Conservation (phyloP, 2,329 filamentous ascomycete genomes). For the Aspergillus ibericus region DNA sequence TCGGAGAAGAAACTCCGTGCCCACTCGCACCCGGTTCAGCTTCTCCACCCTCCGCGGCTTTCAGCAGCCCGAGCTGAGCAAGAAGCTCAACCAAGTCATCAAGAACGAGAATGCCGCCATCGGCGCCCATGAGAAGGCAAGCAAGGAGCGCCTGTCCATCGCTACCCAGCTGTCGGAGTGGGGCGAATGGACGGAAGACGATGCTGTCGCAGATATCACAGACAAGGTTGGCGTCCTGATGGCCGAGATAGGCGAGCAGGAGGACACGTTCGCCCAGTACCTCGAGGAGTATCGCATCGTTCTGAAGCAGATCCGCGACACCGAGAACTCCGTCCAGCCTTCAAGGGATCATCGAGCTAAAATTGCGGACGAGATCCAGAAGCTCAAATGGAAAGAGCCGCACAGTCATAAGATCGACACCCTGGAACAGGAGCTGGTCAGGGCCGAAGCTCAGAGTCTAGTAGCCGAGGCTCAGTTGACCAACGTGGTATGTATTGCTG, state of each 20-base stretch:
- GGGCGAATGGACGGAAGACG: constrained; percentile 89
- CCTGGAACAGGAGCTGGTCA: constrained; percentile 92
- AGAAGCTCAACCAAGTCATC: constrained; percentile 86
- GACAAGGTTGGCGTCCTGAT: constrained; percentile 95
- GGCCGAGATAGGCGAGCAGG: constrained; percentile 89
- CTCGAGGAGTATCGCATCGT: constrained; percentile 80
- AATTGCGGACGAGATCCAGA: constrained; percentile 88
- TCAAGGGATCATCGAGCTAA: constrained; percentile 83
- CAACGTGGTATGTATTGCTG: constrained; percentile 69
- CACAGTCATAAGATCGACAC: constrained; percentile 76
- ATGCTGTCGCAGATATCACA: constrained; percentile 81
- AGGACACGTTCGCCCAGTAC: constrained; percentile 81
- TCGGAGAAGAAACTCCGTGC: constrained; percentile 33
- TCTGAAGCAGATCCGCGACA: constrained; percentile 92
- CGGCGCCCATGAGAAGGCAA: constrained; percentile 77
- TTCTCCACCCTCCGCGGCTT: constrained; percentile 83
- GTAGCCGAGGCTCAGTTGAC: constrained; percentile 96
- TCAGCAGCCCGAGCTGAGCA: constrained; percentile 83
- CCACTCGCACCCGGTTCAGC: constrained; percentile 67
- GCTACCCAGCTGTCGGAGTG: constrained; percentile 92
- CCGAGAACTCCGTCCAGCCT: constrained; percentile 91
- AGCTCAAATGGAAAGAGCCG: constrained; percentile 88
- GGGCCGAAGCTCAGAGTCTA: constrained; percentile 91
- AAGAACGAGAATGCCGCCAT: constrained; percentile 93
- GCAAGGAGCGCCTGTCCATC: constrained; percentile 78